Conservation (phyloP, 306 rosid genomes). For the Oxytropis ochrocephala region DNA sequence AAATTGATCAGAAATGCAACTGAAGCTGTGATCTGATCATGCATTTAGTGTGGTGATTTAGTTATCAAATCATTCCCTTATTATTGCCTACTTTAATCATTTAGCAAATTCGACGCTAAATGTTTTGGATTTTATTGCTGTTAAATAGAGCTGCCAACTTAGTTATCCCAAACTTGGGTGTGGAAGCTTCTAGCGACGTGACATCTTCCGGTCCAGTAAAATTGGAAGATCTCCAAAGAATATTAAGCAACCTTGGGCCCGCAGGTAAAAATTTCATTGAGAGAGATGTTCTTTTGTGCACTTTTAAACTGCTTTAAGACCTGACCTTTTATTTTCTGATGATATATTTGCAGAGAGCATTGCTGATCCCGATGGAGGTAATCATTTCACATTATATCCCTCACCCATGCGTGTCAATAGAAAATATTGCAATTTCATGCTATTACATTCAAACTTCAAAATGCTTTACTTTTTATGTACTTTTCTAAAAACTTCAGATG, state of each 20-base stretch:
- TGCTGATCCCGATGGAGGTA: slow-evolving; percentile 85
- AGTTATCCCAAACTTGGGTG: slow-evolving; percentile 49
- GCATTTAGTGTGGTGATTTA: not conserved
- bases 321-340: slow-evolving; percentile 32
- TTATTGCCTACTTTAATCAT: not conserved
- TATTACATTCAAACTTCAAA: slow-evolving; percentile 10
- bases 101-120: slow-evolving; percentile 9
- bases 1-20: not conserved
- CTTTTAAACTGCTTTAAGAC: slow-evolving; percentile 1
- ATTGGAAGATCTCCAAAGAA: slow-evolving; percentile 80
- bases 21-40: slow-evolving; percentile 5
- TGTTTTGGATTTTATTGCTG: not conserved
- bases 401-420: not conserved
- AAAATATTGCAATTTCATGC: slow-evolving; percentile 8
- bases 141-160: slow-evolving; percentile 41
- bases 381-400: slow-evolving; percentile 16
- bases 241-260: slow-evolving; percentile 71
- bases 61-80: not conserved
- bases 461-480: not conserved
- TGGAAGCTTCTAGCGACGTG: slow-evolving; percentile 49
- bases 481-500: not conserved
- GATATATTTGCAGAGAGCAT: slow-evolving; percentile 45
- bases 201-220: slow-evolving; percentile 75
- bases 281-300: not conserved
- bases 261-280: slow-evolving; percentile 43